These are phyloP conservation scores for Hygrophila difformis DNA, from an alignment of 257 asterid species.

Conservation along the genomic window DNA sequence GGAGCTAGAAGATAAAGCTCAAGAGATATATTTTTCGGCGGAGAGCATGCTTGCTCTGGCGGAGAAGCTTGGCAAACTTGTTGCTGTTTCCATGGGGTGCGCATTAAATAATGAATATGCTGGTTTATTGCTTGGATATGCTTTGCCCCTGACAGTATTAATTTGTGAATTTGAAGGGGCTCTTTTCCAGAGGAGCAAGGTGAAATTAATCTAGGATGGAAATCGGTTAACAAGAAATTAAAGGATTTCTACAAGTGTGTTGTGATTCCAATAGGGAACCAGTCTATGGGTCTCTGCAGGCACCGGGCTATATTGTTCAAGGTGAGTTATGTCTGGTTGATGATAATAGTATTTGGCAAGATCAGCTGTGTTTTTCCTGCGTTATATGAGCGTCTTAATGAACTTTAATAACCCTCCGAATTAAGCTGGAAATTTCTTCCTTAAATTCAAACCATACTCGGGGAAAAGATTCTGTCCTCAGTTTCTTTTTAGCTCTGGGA, in stretches of 20 bases:
- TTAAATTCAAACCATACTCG: too few species aligned
- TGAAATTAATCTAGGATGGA: constrained; percentile 70
- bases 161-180: constrained; percentile 61
- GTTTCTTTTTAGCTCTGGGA: too few species aligned
- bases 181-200: constrained; percentile 85
- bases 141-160: constrained; percentile 13
- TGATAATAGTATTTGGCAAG: too few species aligned
- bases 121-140: constrained; percentile 7
- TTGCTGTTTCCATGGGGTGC: constrained; percentile 89
- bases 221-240: constrained; percentile 45
- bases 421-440: too few species aligned
- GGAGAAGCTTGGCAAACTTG: constrained; percentile 86
- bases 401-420: too few species aligned
- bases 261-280: constrained; percentile 77
- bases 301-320: constrained; percentile 92
- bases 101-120: constrained; percentile 13
- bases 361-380: not conserved
- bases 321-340: constrained; percentile 36
- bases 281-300: constrained; percentile 90
- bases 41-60: constrained; percentile 62
- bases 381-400: too few species aligned
- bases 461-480: too few species aligned
- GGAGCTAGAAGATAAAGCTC: constrained; percentile 92
- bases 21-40: constrained; percentile 70
- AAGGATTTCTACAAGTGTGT: constrained; percentile 62